These are phyloP conservation scores for Ustilago curta DNA, from an alignment of 1,284 basidiomycete genomes.

Conservation along the genomic window DNA sequence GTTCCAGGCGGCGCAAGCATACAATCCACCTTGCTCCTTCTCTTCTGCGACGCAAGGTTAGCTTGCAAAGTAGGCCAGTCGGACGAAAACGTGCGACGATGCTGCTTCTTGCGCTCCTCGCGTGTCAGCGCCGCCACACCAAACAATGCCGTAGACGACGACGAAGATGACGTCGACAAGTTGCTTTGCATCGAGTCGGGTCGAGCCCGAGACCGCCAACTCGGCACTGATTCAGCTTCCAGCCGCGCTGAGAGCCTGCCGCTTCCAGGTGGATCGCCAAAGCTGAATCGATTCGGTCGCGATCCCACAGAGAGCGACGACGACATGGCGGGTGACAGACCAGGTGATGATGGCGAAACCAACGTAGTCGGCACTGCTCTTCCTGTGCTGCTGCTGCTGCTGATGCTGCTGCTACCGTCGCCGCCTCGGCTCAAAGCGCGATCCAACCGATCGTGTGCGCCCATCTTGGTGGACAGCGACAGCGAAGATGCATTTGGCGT, in stretches of 20 bases:
- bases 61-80: slow-evolving; percentile 51
- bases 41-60: slow-evolving; percentile 27
- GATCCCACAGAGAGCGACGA: slow-evolving; percentile 31
- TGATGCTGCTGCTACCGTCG: neutral
- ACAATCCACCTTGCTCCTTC: slow-evolving; percentile 25
- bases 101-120: slow-evolving; percentile 53
- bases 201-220: slow-evolving; percentile 10
- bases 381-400: slow-evolving; percentile 5
- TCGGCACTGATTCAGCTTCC: slow-evolving; percentile 7
- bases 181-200: slow-evolving; percentile 45
- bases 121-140: slow-evolving; percentile 39
- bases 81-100: slow-evolving; percentile 49
- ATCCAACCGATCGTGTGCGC: neutral
- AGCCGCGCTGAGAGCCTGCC: slow-evolving; percentile 20
- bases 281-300: slow-evolving; percentile 26
- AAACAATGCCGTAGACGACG: slow-evolving; percentile 37
- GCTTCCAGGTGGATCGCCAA: slow-evolving; percentile 18
- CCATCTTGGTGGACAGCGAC: neutral
- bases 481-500: slow-evolving; percentile 28
- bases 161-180: slow-evolving; percentile 29
- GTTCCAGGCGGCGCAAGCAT: slow-evolving; percentile 1
- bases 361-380: slow-evolving; percentile 3
- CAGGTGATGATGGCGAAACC: slow-evolving; percentile 17
- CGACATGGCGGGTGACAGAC: slow-evolving; percentile 22
- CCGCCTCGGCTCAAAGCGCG: neutral